Evolutionary conservation across 106 monocot genomes (phyloP).

Genomic region (Dactylorhiza incarnata): DNA sequence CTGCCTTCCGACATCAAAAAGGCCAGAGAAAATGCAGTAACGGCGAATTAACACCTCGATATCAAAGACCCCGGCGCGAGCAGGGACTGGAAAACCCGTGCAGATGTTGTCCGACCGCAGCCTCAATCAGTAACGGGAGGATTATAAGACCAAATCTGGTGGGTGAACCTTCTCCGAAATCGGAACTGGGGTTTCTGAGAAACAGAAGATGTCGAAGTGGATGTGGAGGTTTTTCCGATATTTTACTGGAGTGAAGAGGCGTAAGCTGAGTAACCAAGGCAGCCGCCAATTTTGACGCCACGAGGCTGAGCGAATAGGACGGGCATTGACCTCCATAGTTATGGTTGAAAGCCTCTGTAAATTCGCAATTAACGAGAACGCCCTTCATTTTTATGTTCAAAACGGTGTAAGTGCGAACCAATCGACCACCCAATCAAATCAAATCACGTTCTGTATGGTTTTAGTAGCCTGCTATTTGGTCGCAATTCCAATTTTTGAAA

Average conservation of each 20-base stretch:
- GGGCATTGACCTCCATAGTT: no score
- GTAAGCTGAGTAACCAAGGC: not conserved
- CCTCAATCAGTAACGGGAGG: not conserved
- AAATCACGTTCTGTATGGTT: no score
- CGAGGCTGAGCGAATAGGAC: not conserved
- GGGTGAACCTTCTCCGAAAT: not conserved
- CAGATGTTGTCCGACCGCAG: no score
- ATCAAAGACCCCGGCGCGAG: not conserved
- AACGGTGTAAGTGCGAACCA: no score
- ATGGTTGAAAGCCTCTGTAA: no score
- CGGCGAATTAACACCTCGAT: no score
- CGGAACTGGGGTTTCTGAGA: not conserved
- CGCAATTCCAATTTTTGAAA: no score
- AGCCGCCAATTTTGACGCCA: slow-evolving; percentile 2
- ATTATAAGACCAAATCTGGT: not conserved
- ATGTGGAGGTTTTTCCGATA: not conserved
- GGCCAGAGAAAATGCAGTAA: not conserved
- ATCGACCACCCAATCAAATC: no score
- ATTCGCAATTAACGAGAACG: no score
- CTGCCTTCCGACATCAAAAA: not conserved
- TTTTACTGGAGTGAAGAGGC: not conserved
- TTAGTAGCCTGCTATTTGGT: no score
- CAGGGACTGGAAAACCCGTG: no score
- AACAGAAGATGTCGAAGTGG: not conserved
- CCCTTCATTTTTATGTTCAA: no score